Evolutionary conservation across 768 basidiomycete species (phyloP), one percentile per base, ranked within the genome.

Genomic region (Russula sp.): DNA sequence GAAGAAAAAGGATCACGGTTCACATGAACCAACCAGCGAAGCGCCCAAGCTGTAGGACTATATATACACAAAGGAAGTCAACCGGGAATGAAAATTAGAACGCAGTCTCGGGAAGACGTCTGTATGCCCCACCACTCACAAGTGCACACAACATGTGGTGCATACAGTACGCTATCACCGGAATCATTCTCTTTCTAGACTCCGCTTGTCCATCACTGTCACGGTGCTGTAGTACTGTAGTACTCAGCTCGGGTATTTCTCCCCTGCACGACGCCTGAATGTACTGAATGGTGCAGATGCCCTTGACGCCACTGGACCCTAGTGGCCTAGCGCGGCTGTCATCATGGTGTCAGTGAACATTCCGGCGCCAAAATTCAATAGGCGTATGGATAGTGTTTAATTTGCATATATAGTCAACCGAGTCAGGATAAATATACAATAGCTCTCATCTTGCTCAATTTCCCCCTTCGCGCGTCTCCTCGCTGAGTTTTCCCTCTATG

Each of bases 401-500:
- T 48, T 61, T 20, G 26, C 26, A 50, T 62, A 56, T 10, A 62
- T 40, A 62, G 6, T 56, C 34, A 28, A 32, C 18, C 26, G 40
- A 52, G 11, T 34, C 44, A n/a, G 18, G 8, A 36, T 30, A 7
- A n/a, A 38, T 54, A 55, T 20, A 28, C 36, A 28, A 18, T 40
- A 40, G 18, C 14, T 10, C 22, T 38, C 20, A 30, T 50, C 46
- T 20, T 5, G 5, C 28, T 7, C 42, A 36, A 3, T 32, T 49
- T 28, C 44, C 50, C 13, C 13, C 20, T 38, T 61, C 30, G 32
- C 44, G 13, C 53, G 18, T 28, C 53, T 38, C 60, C 60, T 62
- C 61, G 53, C 61, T 62, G 53, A 55, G 61, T 55, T 48, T 44
- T 55, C 55, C 46, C 48, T 26, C 36, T 40, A 32, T 50, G 46